These are phyloP conservation scores for Penicillium canescens DNA, from an alignment of 495 filamentous ascomycete species.

Conservation along the genomic window DNA sequence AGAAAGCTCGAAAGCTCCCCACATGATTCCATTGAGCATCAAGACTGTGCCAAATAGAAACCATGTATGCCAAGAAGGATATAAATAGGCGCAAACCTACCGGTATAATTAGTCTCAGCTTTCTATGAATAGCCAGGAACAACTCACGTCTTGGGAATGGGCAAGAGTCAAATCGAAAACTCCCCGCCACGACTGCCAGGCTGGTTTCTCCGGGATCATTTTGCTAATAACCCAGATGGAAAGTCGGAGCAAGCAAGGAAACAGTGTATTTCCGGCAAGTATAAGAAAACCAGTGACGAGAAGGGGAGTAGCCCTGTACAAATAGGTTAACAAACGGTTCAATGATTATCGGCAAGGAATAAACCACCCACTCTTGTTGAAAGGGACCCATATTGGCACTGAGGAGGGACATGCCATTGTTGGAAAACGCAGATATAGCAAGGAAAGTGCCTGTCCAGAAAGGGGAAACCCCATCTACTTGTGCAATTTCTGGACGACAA, in stretches of 20 bases:
- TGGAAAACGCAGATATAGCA: conserved; percentile 71
- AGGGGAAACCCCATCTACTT: conserved; percentile 66
- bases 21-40: conserved; percentile 73
- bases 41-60: conserved; percentile 73
- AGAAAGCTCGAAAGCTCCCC: conserved; percentile 75
- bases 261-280: conserved; percentile 78
- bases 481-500: conserved; percentile 55
- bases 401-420: conserved; percentile 82
- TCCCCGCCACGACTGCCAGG: conserved; percentile 48
- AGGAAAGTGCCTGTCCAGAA: conserved; percentile 49
- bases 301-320: conserved; percentile 57
- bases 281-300: conserved; percentile 73
- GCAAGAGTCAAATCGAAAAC: conserved; percentile 72
- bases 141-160: conserved; percentile 64
- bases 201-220: conserved; percentile 40
- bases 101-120: not conserved
- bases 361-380: conserved; percentile 29
- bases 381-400: conserved; percentile 70
- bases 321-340: not conserved
- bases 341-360: not conserved
- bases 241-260: conserved; percentile 72
- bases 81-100: conserved; percentile 70
- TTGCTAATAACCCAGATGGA: conserved; percentile 61
- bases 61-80: conserved; percentile 72
- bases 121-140: not conserved